These are phyloP conservation scores for Comarum palustre DNA, from an alignment of 306 rosid genomes.

Conservation along the genomic window DNA sequence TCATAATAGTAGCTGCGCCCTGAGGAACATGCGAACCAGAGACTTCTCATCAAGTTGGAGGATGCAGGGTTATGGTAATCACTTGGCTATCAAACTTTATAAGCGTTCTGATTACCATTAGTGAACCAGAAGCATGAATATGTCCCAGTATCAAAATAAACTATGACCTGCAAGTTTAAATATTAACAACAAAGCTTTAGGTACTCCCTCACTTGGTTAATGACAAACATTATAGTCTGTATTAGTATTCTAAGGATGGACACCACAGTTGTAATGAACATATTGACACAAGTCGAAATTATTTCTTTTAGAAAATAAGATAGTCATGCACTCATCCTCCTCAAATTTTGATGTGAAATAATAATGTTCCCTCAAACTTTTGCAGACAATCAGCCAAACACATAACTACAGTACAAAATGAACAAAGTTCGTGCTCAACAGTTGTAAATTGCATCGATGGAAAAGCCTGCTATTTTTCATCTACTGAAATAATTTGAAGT, in stretches of 20 bases:
- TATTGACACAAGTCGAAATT: not conserved
- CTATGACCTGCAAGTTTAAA: slow-evolving; percentile 43
- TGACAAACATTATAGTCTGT: not conserved
- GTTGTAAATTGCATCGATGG: not conserved
- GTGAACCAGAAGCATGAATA: slow-evolving; percentile 47
- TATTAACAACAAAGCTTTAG: slow-evolving; percentile 16
- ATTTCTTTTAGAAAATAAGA: not conserved
- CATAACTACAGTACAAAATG: not conserved
- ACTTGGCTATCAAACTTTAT: slow-evolving; percentile 46
- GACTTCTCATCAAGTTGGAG: slow-evolving; percentile 48
- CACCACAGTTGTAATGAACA: not conserved
- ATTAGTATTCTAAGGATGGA: not conserved
- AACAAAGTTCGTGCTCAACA: not conserved
- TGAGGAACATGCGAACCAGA: slow-evolving; percentile 27
- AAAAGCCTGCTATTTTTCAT: not conserved
- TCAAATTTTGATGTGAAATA: not conserved
- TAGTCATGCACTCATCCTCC: not conserved
- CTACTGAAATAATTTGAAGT: not conserved
- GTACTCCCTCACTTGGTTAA: not conserved
- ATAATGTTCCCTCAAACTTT: not conserved
- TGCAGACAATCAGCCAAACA: not conserved
- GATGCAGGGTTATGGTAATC: slow-evolving; percentile 39
- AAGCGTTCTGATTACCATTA: slow-evolving; percentile 40
- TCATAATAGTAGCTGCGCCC: slow-evolving; percentile 42
- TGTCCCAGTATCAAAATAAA: slow-evolving; percentile 43